Evolutionary conservation across 371 early-diverging fungal species (phyloP), one percentile per base, ranked within the genome.

Genomic region (Mortierella sp.): DNA sequence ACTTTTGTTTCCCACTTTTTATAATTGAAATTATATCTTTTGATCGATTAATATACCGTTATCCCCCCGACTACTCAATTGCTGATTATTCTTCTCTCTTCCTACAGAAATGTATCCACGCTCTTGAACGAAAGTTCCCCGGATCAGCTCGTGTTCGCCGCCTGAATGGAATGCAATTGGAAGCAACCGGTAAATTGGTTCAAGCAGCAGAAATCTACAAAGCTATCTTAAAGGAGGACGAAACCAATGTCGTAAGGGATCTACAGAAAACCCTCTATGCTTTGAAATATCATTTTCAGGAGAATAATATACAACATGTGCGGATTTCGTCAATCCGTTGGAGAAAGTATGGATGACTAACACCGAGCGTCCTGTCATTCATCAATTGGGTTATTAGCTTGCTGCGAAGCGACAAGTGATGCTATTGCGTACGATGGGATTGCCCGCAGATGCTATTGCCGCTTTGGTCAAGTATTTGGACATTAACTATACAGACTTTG

Each of bases 401-500:
- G 88, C 90, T 34, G 83, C 86, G 0, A 95, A 95, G 55, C 91
- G 96, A 19, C 87, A 92, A 60, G 89, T 95, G 61, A 94, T 95
- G 40, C 58, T 95, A 26, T 79, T 92, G 29, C 90, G 90, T 55
- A 73, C 92, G 13, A 86, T 85, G 61, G 93, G 92, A 37, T 86
- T 91, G 62, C 71, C 82, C 1, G 29, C 70, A n/a, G 91, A 93
- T n/a, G 94, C 96, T 34, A 93, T 96, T 63, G 86, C 85, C 23
- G 89, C 88, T 5, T 84, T 97, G 34, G 88, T 89, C 53, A 76
- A 85, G 40, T 94, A 95, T 65, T 78, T 97, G 62, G 96, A 96
- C 79, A 89, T 89, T 23, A 92, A 93, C 72, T 91, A 89, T 43
- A 92, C 91, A 49, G 98, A 98, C 76, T 84, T 88, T 67, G 97